phyloP scores from a whole-genome alignment of 1,284 basidiomycete genomes.

The Puccinia polysora region DNA sequence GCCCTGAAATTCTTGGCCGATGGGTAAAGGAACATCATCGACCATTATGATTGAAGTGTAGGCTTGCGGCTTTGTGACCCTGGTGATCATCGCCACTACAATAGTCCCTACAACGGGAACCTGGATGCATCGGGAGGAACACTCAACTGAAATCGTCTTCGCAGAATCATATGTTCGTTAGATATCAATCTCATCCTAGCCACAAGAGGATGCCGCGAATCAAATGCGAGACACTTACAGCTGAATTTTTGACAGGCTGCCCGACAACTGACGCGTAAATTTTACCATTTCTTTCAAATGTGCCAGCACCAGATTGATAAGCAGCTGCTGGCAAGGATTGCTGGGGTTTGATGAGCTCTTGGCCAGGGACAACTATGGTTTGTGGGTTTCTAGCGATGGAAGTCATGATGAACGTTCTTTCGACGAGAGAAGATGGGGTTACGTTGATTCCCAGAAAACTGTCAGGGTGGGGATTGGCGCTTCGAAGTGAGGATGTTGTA shows the following conservation, averaged over 20 bases:
- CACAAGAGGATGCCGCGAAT: no score
- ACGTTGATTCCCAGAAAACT: not conserved
- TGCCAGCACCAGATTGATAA: slow-evolving; percentile 31
- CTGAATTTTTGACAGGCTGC: slow-evolving; percentile 8
- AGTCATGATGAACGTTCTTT: not conserved
- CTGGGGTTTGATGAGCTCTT: slow-evolving; percentile 8
- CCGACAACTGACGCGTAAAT: slow-evolving; percentile 30
- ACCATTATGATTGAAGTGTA: slow-evolving; percentile 81
- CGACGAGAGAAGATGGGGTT: not conserved
- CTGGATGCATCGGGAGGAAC: slow-evolving; percentile 55
- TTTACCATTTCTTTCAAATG: slow-evolving; percentile 32
- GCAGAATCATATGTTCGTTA: not conserved
- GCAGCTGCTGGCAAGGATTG: slow-evolving; percentile 4
- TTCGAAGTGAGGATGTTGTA: no score
- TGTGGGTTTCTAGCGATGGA: not conserved
- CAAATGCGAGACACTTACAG: slow-evolving; percentile 16
- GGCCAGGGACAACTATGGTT: slow-evolving; percentile 22
- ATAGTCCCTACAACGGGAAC: slow-evolving; percentile 67
- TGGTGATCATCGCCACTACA: slow-evolving; percentile 73
- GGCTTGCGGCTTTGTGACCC: slow-evolving; percentile 81
- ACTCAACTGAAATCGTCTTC: slow-evolving; percentile 35
- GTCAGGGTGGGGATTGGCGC: not conserved
- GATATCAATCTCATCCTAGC: no score
- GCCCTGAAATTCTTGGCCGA: slow-evolving; percentile 86
- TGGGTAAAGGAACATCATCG: slow-evolving; percentile 77